A percentile compares a stretch with the other conserved stretches of the same genome.
Conservation (phyloP, 2,329 filamentous ascomycete species). For the Botryotinia convoluta region DNA sequence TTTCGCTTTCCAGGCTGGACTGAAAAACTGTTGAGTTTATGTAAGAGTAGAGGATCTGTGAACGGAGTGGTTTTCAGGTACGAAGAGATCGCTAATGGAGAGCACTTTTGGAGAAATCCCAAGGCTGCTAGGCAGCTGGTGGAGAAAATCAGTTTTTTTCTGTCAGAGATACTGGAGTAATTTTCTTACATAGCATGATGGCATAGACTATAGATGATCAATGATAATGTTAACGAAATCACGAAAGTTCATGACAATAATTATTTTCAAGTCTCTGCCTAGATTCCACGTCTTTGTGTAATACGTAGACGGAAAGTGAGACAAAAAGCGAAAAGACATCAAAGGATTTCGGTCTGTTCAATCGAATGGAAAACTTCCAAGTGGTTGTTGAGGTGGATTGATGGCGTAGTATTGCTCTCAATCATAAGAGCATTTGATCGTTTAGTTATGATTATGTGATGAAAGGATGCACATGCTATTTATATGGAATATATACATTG, state of each 20-base stretch:
- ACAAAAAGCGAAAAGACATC: not conserved
- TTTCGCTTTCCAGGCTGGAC: slow-evolving; percentile 11
- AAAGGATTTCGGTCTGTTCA: not conserved
- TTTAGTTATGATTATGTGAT: not conserved
- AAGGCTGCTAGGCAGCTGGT: not conserved
- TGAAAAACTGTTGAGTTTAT: not conserved
- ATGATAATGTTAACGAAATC: not conserved
- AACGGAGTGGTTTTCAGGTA: not conserved
- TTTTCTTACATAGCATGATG: not conserved
- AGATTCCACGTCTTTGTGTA: not conserved
- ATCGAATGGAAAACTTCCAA: not conserved
- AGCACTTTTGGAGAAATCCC: slow-evolving; percentile 16
- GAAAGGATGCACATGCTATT: not conserved
- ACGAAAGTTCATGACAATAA: not conserved
- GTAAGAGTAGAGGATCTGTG: not conserved
- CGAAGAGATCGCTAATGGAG: slow-evolving; percentile 7
- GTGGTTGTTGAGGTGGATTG: not conserved
- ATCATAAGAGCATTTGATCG: not conserved
- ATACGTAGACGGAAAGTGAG: not conserved
- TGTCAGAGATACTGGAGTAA: not conserved
- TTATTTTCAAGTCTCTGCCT: not conserved
- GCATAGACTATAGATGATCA: not conserved
- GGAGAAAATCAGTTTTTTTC: not conserved
- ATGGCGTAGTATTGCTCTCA: not conserved
- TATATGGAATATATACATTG: too few species aligned